Evolutionary conservation across 805 yeast genomes (phyloP).

Genomic region (Saccharomycodes ludwigii): DNA sequence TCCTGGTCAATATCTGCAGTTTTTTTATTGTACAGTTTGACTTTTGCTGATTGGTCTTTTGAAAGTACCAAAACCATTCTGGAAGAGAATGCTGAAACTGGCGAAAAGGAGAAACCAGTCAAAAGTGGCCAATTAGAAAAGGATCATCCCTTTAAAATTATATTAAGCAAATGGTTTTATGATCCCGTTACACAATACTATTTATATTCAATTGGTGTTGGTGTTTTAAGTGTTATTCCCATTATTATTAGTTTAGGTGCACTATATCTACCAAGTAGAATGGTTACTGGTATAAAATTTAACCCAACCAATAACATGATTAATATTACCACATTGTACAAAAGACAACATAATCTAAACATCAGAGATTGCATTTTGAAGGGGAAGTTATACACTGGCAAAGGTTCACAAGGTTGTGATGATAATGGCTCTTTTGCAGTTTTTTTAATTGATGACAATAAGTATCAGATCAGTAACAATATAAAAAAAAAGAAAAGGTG

Average conservation of each 20-base stretch:
- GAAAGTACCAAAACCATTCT: slow-evolving; percentile 12
- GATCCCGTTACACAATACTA: slow-evolving; percentile 8
- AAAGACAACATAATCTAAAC: not conserved
- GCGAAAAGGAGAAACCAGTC: slow-evolving; percentile 7
- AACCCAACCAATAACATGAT: slow-evolving; percentile 10
- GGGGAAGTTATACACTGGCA: slow-evolving; percentile 18
- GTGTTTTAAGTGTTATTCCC: slow-evolving; percentile 17
- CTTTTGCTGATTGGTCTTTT: slow-evolving; percentile 19
- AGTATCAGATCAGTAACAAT: slow-evolving; percentile 4
- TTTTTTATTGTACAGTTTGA: slow-evolving; percentile 16
- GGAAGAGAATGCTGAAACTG: slow-evolving; percentile 8
- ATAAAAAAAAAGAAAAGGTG: too few species aligned
- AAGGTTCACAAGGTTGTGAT: slow-evolving; percentile 20
- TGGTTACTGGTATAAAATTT: slow-evolving; percentile 17
- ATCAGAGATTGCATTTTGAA: not conserved
- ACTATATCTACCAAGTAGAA: slow-evolving; percentile 14
- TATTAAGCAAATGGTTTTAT: slow-evolving; percentile 4
- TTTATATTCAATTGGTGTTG: slow-evolving; percentile 15
- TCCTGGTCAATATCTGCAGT: slow-evolving; percentile 15
- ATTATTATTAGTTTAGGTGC: slow-evolving; percentile 16
- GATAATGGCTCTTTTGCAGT: slow-evolving; percentile 18
- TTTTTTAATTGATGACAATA: slow-evolving; percentile 13
- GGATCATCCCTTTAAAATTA: not conserved
- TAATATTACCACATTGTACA: slow-evolving; percentile 1
- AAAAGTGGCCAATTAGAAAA: not conserved